Conservation (phyloP, 2,329 filamentous ascomycete genomes). For the Pseudohalonectria lignicola region DNA sequence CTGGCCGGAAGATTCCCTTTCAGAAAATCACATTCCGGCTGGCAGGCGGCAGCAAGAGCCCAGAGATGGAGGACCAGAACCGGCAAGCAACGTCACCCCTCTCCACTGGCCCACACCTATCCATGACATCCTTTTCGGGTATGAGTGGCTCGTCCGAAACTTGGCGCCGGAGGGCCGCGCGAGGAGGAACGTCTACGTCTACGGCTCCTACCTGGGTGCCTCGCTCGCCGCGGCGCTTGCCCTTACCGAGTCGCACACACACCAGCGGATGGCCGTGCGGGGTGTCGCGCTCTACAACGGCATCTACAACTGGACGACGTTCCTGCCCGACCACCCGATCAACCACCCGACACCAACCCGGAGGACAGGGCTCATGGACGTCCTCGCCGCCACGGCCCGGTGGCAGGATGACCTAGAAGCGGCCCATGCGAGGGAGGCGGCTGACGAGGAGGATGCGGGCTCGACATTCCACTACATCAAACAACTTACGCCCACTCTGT, state of each 20-base stretch:
- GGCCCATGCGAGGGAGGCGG: conserved; percentile 8
- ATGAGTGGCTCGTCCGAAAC: conserved; percentile 37
- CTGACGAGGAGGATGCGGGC: conserved; percentile 16
- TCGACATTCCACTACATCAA: conserved; percentile 26
- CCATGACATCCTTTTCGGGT: conserved; percentile 44
- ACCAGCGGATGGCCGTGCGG: conserved; percentile 33
- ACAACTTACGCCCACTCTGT: conserved; percentile 25
- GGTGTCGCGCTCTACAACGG: conserved; percentile 47
- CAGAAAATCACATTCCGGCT: no score
- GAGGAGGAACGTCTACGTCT: conserved; percentile 35
- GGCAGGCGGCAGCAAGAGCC: no score
- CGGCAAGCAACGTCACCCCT: conserved; percentile 11
- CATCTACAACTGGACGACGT: conserved; percentile 54
- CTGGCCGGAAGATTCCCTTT: conserved; percentile 26
- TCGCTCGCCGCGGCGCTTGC: conserved; percentile 44
- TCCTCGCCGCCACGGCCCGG: background rate
- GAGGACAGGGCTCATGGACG: background rate
- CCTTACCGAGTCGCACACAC: conserved; percentile 39
- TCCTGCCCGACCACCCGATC: conserved; percentile 40
- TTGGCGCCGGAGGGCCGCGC: conserved; percentile 22
- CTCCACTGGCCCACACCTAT: conserved; percentile 44
- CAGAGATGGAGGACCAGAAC: no score
- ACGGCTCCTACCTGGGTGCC: conserved; percentile 47
- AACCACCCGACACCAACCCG: conserved; percentile 17
- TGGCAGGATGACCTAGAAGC: conserved; percentile 7